Evolutionary conservation across 1,284 basidiomycete species (phyloP).

Genomic region (Ceratobasidium sp.): DNA sequence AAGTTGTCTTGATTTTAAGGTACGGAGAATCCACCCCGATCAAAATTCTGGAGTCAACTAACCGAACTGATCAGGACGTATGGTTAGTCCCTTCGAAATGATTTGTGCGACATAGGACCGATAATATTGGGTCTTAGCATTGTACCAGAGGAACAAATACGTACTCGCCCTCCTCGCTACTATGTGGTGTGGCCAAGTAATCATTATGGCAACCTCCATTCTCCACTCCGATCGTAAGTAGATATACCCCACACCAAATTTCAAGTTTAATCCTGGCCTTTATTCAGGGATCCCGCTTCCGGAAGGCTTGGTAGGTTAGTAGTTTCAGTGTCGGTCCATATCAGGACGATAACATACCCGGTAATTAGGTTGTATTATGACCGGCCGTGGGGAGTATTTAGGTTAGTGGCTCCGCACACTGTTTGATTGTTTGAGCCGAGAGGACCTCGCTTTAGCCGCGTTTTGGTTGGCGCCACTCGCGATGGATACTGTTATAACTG

Average conservation of each 20-base stretch:
- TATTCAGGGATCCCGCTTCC: constrained; percentile 27
- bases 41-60: not conserved
- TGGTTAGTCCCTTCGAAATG: not conserved
- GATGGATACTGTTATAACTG: constrained; percentile 30
- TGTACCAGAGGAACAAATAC: constrained; percentile 26
- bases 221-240: constrained; percentile 6
- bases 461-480: constrained; percentile 36
- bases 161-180: not conserved
- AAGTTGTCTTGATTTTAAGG: constrained; percentile 37
- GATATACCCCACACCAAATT: not conserved
- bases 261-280: not conserved
- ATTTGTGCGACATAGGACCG: not conserved
- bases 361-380: constrained; percentile 32
- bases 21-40: not conserved
- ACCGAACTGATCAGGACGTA: constrained; percentile 16
- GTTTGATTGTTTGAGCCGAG: not conserved
- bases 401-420: not conserved
- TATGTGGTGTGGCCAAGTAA: constrained; percentile 38
- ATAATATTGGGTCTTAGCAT: constrained; percentile 2
- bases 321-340: not conserved
- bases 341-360: not conserved
- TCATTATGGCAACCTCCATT: constrained; percentile 24
- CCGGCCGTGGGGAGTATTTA: not conserved
- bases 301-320: constrained; percentile 27
- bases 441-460: constrained; percentile 11